Evolutionary conservation across 345 rosid species (phyloP), one percentile per base, ranked within the genome.

Genomic region (Conringia planisiliqua): DNA sequence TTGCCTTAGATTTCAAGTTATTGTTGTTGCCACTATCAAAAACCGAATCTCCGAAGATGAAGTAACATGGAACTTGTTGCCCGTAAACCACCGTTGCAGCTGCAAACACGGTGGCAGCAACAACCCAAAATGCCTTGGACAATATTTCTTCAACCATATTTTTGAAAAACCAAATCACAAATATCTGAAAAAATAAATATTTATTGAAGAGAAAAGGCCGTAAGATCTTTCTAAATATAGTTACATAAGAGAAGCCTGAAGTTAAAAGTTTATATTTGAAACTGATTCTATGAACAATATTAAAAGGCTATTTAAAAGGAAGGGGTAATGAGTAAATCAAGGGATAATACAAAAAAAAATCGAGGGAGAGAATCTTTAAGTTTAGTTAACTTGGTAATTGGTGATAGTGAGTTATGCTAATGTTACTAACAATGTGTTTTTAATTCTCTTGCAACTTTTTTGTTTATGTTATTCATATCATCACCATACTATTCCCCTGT

Each of bases 1-100:
- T 82, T 8, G 91, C 88, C 40, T 56, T 27, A 0, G 86, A 60
- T 4, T 10, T 0, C 48, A 85, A 83, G 43, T 73, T 32, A 59
- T 89, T 89, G 46, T 87, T 89, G 54, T 89, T 89, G 33, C 91
- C 93, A 68, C 47, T 80, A 43, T 88, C 89, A 4, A 72, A 79
- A 56, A 77, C 36, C 0, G 93, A 88, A 62, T 85, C 93, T 33
- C 93, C 90, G 1, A 88, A 88, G 20, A 88, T 48, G 67, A 85
- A 88, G 81, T 54, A 88, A 71, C 90, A 85, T 7, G 90, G 87
- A 1, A 54, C 85, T 60, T 83, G 66, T n/a, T 78, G 84, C 12
- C 74, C 63, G 9, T 51, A 30, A 17, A 43, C 80, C 32, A 66
- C 82, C 66, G 35, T 64, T 35, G 76, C 76, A 17, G 57, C 70